phyloP scores from a whole-genome alignment of 345 rosid genomes.

The Microcos paniculata region DNA sequence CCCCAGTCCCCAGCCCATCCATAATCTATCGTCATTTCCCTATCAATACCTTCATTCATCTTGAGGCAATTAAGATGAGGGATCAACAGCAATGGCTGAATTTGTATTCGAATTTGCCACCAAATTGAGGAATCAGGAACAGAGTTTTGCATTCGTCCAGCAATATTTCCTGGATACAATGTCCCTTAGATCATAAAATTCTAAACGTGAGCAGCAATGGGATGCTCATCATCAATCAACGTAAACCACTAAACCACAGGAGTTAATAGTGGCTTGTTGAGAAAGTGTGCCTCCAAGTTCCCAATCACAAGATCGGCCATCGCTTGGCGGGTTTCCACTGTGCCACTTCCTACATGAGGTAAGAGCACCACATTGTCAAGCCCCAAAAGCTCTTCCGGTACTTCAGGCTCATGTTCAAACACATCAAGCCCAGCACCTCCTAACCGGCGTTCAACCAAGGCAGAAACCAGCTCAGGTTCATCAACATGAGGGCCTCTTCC shows the following conservation, averaged over 20 bases:
- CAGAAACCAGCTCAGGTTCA: slow-evolving; percentile 59
- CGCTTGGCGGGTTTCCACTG: slow-evolving; percentile 45
- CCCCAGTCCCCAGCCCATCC: too few species aligned
- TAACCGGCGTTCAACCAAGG: slow-evolving; percentile 55
- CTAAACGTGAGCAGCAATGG: neutral
- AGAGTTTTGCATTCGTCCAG: neutral
- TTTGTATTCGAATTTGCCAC: neutral
- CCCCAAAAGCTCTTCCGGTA: slow-evolving; percentile 54
- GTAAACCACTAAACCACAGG: slow-evolving; percentile 39
- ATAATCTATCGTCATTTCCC: too few species aligned
- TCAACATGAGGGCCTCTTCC: slow-evolving; percentile 67
- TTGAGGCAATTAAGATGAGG: neutral
- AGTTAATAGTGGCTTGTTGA: slow-evolving; percentile 39
- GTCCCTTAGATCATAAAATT: neutral
- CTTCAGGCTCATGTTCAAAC: slow-evolving; percentile 57
- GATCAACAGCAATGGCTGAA: neutral
- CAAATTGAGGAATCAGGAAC: neutral
- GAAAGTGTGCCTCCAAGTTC: slow-evolving; percentile 55
- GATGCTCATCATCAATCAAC: neutral
- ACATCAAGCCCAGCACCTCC: slow-evolving; percentile 73
- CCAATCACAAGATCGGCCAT: slow-evolving; percentile 58
- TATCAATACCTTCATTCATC: too few species aligned
- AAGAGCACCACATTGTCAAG: slow-evolving; percentile 65
- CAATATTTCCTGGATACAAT: neutral
- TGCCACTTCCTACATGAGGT: slow-evolving; percentile 70